Conservation (phyloP, 1,284 basidiomycete species). For the Cryptococcus floricola region DNA sequence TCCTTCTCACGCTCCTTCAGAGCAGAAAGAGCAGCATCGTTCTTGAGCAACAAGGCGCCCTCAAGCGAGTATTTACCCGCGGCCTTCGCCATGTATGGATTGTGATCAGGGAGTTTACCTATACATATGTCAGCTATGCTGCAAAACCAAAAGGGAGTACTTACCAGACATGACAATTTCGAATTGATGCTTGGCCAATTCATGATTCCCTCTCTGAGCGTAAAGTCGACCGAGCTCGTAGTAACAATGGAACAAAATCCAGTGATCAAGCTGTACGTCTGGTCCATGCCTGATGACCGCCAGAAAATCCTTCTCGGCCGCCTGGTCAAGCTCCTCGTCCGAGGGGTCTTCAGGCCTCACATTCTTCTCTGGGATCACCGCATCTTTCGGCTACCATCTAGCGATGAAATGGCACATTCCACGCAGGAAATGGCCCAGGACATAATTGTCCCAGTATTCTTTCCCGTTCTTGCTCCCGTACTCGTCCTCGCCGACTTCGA, state of each 20-base stretch:
- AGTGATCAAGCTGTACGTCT: conserved; percentile 72
- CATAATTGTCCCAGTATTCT: conserved; percentile 83
- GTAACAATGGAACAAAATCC: conserved; percentile 73
- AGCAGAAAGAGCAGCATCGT: conserved; percentile 58
- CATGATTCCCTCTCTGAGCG: conserved; percentile 59
- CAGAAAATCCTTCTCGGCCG: conserved; percentile 61
- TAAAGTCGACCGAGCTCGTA: conserved; percentile 74
- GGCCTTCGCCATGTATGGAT: conserved; percentile 51
- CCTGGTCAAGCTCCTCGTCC: conserved; percentile 53
- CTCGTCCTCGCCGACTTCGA: conserved; percentile 51
- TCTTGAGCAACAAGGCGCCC: conserved; percentile 60
- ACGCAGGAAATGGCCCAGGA: conserved; percentile 74
- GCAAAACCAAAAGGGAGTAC: background rate
- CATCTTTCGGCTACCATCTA: conserved; percentile 55
- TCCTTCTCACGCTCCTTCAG: conserved; percentile 43
- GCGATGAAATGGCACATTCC: conserved; percentile 57
- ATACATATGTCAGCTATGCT: background rate
- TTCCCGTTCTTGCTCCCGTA: conserved; percentile 53
- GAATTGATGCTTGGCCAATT: conserved; percentile 61
- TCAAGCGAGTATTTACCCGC: conserved; percentile 51
- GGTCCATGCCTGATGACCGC: conserved; percentile 66
- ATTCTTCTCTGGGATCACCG: conserved; percentile 53
- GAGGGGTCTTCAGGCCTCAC: conserved; percentile 37
- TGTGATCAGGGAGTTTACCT: conserved; percentile 42
- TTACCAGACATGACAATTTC: conserved; percentile 64